Percentiles rank a stretch among this genome's conserved stretches.
These are phyloP conservation scores for Austropuccinia psidii DNA, from an alignment of 1,284 basidiomycete genomes.

Conservation along the genomic window DNA sequence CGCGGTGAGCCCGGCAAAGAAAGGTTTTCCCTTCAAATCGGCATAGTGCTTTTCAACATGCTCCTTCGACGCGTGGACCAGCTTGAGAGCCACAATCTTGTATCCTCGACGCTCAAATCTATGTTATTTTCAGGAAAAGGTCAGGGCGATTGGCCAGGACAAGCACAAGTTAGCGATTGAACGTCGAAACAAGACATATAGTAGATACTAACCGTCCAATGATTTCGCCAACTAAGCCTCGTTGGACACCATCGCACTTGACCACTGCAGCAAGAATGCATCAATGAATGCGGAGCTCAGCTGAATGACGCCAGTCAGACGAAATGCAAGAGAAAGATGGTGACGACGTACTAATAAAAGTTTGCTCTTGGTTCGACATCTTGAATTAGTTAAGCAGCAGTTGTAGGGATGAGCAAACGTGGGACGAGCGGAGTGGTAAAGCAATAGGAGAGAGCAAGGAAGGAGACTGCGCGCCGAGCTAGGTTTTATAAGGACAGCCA, in stretches of 20 bases:
- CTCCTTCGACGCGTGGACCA: conserved; percentile 63
- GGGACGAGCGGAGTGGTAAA: too few relatives aligned
- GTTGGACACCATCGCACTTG: conserved; percentile 94
- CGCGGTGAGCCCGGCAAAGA: conserved; percentile 86
- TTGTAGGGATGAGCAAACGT: neutral
- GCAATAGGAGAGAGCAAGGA: too few relatives aligned
- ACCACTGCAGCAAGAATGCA: conserved; percentile 9
- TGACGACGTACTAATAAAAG: conserved; percentile 31
- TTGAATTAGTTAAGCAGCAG: neutral
- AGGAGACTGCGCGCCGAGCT: too few relatives aligned
- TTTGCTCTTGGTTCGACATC: conserved; percentile 35
- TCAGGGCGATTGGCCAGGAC: neutral
- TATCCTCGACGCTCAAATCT: conserved; percentile 93
- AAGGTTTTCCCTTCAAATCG: conserved; percentile 79
- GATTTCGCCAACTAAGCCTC: conserved; percentile 76
- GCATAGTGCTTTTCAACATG: conserved; percentile 92
- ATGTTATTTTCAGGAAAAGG: conserved; percentile 41
- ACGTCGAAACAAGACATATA: neutral
- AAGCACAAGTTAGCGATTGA: neutral
- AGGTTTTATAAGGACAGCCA: too few relatives aligned
- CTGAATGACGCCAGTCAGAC: neutral
- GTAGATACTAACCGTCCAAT: conserved; percentile 39
- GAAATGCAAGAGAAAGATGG: neutral
- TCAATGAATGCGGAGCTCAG: neutral
- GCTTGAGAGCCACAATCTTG: conserved; percentile 84